Evolutionary conservation across 495 filamentous ascomycete genomes (phyloP).

Genomic region (Penicillium soppii): DNA sequence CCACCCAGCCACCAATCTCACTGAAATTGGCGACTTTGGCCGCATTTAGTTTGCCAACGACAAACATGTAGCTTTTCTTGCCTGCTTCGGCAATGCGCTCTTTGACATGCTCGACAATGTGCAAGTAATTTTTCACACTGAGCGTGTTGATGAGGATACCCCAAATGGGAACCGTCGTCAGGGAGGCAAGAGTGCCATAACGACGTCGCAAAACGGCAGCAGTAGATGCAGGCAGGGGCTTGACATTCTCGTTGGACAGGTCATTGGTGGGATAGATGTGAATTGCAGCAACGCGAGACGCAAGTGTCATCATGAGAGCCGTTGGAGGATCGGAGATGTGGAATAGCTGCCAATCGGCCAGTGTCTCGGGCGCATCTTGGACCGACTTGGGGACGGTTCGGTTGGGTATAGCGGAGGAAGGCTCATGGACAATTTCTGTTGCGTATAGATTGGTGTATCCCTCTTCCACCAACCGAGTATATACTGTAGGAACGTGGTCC

Average conservation of each 20-base stretch:
- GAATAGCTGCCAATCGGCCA: conserved; percentile 76
- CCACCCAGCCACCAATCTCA: conserved; percentile 94
- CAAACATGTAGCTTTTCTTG: conserved; percentile 93
- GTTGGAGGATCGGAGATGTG: conserved; percentile 86
- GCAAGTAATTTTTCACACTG: conserved; percentile 84
- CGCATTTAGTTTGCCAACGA: conserved; percentile 93
- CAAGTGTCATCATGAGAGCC: conserved; percentile 81
- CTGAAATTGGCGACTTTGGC: conserved; percentile 96
- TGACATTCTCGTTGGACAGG: conserved; percentile 27
- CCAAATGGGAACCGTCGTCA: conserved; percentile 78
- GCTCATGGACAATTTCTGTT: conserved; percentile 73
- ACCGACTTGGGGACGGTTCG: conserved; percentile 60
- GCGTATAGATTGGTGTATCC: conserved; percentile 71
- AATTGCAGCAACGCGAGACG: conserved; percentile 74
- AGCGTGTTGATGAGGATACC: conserved; percentile 95
- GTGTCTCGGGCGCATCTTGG: conserved; percentile 42
- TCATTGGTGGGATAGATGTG: conserved; percentile 71
- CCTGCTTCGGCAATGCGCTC: conserved; percentile 68
- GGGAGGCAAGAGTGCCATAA: conserved; percentile 80
- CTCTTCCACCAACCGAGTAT: conserved; percentile 44
- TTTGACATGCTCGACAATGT: conserved; percentile 71
- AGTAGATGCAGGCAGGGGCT: conserved; percentile 51
- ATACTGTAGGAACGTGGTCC: conserved; percentile 60
- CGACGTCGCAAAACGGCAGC: conserved; percentile 69
- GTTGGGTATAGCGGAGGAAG: conserved; percentile 83